Percentiles rank a stretch among this genome's conserved stretches.
phyloP scores from a whole-genome alignment of 129 eudicot species.

The Gnaphalium uliginosum region DNA sequence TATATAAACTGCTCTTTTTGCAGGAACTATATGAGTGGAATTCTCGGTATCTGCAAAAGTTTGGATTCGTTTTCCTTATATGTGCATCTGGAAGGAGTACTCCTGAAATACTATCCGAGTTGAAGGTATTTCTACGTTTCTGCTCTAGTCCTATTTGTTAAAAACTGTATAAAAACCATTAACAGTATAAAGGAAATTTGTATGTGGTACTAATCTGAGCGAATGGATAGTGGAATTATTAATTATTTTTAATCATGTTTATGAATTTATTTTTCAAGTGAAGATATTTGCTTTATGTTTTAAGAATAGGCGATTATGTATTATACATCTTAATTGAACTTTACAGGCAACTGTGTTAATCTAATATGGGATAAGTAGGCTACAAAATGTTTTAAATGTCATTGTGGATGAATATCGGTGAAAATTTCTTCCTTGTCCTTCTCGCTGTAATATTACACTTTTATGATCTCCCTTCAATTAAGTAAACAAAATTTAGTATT shows the following conservation, averaged over 20 bases:
- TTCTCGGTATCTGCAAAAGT: conserved; percentile 60
- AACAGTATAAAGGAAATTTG: background rate
- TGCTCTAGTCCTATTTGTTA: background rate
- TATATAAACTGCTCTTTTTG: conserved; percentile 1
- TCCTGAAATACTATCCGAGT: conserved; percentile 81
- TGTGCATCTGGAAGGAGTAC: conserved; percentile 92
- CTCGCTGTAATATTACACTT: background rate
- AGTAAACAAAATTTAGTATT: background rate
- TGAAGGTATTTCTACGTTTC: conserved; percentile 55
- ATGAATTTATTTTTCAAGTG: background rate
- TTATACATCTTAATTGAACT: background rate
- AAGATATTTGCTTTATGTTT: conserved; percentile 2
- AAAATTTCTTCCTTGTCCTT: background rate
- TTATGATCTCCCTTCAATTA: background rate
- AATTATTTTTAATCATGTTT: background rate
- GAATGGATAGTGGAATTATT: background rate
- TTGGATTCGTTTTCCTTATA: conserved; percentile 89
- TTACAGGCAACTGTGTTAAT: background rate
- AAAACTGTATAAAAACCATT: no score
- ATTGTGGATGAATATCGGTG: background rate
- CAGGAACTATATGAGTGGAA: conserved; percentile 90
- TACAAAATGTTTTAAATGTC: background rate
- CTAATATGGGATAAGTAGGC: background rate
- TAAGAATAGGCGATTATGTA: background rate
- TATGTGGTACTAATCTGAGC: background rate